Percentiles rank a stretch among this genome's conserved stretches.
Evolutionary conservation across 208 protist species (phyloP).

Genomic region (Trypanosoma mega): DNA sequence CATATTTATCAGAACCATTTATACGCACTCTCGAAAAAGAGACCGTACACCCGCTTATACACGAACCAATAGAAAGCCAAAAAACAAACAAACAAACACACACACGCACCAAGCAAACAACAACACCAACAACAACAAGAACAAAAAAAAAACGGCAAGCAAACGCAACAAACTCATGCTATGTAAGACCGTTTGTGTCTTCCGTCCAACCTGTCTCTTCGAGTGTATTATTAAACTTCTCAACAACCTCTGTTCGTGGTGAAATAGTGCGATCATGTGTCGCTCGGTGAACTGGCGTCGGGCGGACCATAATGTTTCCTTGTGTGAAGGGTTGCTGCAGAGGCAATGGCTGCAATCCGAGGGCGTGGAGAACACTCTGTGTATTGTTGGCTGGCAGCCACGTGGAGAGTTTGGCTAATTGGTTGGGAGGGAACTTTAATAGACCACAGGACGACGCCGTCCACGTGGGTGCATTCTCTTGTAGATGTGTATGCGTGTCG

Average conservation of each 20-base stretch:
- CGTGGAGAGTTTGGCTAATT: conserved; percentile 1
- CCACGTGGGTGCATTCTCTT: conserved; percentile 35
- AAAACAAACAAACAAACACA: conserved; percentile 6
- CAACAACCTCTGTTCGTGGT: neutral
- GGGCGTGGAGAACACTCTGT: conserved; percentile 28
- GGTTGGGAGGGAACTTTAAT: neutral
- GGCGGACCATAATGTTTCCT: neutral
- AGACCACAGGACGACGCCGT: conserved; percentile 9
- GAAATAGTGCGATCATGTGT: no score
- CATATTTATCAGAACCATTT: no score
- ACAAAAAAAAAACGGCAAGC: no score
- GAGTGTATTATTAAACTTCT: neutral
- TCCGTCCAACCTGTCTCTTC: conserved; percentile 9
- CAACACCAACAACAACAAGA: neutral
- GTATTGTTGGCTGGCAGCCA: conserved; percentile 33
- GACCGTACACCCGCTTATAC: no score
- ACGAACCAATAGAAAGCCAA: conserved; percentile 14
- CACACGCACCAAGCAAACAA: neutral
- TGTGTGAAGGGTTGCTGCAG: conserved; percentile 28
- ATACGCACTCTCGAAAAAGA: no score
- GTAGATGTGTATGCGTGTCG: conserved; percentile 47
- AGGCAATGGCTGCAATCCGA: conserved; percentile 42
- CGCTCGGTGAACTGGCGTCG: no score
- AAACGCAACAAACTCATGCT: no score
- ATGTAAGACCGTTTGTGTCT: conserved; percentile 16